A percentile compares a stretch with the other conserved stretches of the same genome.
phyloP scores from a whole-genome alignment of 345 rosid species.

The Viola odorata region DNA sequence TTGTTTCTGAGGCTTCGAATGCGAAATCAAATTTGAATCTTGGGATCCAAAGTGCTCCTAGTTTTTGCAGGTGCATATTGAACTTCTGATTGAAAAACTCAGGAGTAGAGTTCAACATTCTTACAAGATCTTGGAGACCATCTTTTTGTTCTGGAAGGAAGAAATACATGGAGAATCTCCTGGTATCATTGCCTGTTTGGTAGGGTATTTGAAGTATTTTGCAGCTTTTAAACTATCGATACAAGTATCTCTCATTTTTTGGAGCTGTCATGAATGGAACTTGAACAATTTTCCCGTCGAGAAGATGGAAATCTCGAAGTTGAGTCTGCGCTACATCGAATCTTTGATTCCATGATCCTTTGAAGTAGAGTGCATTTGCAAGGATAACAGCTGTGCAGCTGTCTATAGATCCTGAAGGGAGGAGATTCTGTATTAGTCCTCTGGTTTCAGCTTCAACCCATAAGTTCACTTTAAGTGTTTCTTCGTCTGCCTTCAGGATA shows the following conservation, averaged over 20 bases:
- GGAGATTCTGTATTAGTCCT: conserved; percentile 7
- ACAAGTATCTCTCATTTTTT: neutral
- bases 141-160: conserved; percentile 22
- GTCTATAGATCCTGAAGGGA: conserved; percentile 1
- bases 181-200: conserved; percentile 10
- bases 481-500: neutral
- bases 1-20: conserved; percentile 21
- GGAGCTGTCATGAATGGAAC: conserved; percentile 24
- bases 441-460: conserved; percentile 5
- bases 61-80: neutral
- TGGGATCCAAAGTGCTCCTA: conserved; percentile 20
- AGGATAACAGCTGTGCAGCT: neutral
- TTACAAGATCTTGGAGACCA: conserved; percentile 13
- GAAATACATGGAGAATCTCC: conserved; percentile 21
- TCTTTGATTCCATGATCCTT: conserved; percentile 7
- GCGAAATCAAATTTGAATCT: conserved; percentile 25
- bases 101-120: conserved; percentile 9
- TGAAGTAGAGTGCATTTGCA: conserved; percentile 5
- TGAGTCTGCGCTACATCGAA: neutral
- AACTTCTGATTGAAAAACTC: conserved; percentile 16
- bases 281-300: neutral
- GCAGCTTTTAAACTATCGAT: conserved; percentile 11
- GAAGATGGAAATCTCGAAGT: conserved; percentile 2
- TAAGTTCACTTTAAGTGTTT: neutral
- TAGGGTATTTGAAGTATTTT: conserved; percentile 25